Evolutionary conservation across 352 stramenopile genomes (phyloP).

Genomic region (Globisporangium alternatum): DNA sequence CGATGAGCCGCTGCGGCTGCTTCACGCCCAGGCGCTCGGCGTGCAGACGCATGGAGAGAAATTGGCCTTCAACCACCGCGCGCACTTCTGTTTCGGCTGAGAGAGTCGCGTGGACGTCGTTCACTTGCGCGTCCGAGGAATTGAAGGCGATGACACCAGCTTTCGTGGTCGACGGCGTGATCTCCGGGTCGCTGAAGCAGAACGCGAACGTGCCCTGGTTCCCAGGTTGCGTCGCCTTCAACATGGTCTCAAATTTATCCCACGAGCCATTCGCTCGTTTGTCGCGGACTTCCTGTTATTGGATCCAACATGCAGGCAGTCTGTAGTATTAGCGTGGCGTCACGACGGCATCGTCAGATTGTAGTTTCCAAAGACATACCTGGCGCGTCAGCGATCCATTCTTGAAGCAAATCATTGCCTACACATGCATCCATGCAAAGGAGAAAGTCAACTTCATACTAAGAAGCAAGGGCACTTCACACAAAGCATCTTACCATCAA

Average conservation of each 20-base stretch:
- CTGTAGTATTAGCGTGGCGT: background rate
- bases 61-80: slow-evolving; percentile 67
- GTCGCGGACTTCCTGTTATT: slow-evolving; percentile 39
- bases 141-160: slow-evolving; percentile 49
- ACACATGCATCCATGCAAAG: background rate
- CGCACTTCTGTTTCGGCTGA: slow-evolving; percentile 39
- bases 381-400: slow-evolving; percentile 77
- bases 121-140: slow-evolving; percentile 19
- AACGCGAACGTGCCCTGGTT: slow-evolving; percentile 54
- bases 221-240: slow-evolving; percentile 33
- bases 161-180: slow-evolving; percentile 48
- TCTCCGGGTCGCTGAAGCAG: slow-evolving; percentile 66
- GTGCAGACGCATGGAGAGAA: slow-evolving; percentile 54
- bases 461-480: background rate
- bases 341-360: background rate
- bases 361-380: slow-evolving; percentile 11
- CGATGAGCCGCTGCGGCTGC: slow-evolving; percentile 50
- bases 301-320: background rate
- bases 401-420: slow-evolving; percentile 88
- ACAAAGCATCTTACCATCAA: slow-evolving; percentile 39
- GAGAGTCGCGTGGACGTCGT: slow-evolving; percentile 14
- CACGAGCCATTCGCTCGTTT: slow-evolving; percentile 36
- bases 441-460: background rate
- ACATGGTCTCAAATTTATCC: slow-evolving; percentile 52
- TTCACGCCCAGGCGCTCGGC: slow-evolving; percentile 50